Conservation (phyloP, 371 early-diverging fungal genomes). For the Fennellomyces sp. region DNA sequence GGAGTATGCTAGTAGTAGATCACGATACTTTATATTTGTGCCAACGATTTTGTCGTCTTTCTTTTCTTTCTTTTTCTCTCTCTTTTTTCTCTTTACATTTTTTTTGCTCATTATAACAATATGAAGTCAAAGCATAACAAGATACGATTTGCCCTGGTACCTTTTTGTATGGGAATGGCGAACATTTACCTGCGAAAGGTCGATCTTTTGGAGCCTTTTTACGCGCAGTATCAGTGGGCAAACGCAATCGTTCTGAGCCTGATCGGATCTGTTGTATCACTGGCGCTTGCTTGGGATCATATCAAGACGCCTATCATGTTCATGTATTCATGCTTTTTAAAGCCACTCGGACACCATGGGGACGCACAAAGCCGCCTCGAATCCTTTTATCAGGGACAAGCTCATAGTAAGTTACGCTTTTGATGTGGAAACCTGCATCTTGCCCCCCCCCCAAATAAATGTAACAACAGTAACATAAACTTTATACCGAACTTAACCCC, state of each 20-base stretch:
- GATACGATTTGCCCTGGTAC: conserved; percentile 19
- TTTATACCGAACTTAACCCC: too few species aligned
- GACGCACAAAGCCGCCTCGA: conserved; percentile 72
- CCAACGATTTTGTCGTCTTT: not conserved
- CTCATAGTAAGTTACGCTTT: conserved; percentile 56
- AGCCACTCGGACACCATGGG: conserved; percentile 66
- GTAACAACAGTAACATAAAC: not conserved
- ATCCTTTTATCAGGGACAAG: conserved; percentile 78
- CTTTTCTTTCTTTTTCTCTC: conserved; percentile 2
- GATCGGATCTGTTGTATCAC: conserved; percentile 20
- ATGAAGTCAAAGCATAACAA: conserved; percentile 9
- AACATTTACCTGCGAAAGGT: conserved; percentile 15
- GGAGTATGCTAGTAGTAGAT: too few species aligned
- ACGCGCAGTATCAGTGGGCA: conserved; percentile 27
- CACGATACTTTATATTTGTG: too few species aligned
- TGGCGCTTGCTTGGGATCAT: conserved; percentile 36
- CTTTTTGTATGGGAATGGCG: conserved; percentile 25
- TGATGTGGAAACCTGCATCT: not conserved
- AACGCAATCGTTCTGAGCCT: conserved; percentile 20
- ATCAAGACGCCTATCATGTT: conserved; percentile 55
- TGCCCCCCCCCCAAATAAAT: too few species aligned
- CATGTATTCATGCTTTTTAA: conserved; percentile 78
- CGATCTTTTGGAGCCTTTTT: conserved; percentile 23
- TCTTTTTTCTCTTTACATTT: conserved; percentile 14
- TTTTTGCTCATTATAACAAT: not conserved